Percentiles rank a stretch among this genome's conserved stretches.
phyloP scores from a whole-genome alignment of 768 basidiomycete genomes.

The Piloderma croceum region DNA sequence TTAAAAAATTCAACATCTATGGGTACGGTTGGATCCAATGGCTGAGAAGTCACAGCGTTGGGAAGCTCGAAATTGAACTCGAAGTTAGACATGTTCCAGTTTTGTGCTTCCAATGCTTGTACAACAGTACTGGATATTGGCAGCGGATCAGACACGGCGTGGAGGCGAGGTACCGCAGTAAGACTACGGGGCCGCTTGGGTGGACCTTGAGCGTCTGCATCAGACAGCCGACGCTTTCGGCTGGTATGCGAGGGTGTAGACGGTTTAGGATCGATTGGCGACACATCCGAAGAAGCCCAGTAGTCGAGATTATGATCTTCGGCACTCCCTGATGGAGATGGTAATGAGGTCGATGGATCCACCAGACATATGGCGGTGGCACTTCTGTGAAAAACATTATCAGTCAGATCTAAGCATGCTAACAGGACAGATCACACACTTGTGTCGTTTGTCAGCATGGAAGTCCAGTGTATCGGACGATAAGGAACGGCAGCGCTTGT shows the following conservation, averaged over 20 bases:
- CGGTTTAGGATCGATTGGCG: no score
- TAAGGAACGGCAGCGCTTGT: constrained; percentile 14
- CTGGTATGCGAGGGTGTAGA: no score
- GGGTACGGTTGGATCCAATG: constrained; percentile 19
- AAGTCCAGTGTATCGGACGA: not conserved
- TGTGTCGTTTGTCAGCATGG: not conserved
- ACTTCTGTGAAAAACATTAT: constrained; percentile 3
- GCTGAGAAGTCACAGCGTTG: constrained; percentile 14
- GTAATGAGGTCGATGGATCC: constrained; percentile 6
- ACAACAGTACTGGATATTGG: constrained; percentile 15
- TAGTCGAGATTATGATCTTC: no score
- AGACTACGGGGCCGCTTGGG: constrained; percentile 26
- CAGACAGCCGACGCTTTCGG: constrained; percentile 34
- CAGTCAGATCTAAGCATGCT: no score
- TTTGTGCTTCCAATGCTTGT: constrained; percentile 32
- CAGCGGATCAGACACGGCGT: constrained; percentile 26
- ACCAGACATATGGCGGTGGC: not conserved
- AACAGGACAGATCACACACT: no score
- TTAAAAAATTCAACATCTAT: constrained; percentile 31
- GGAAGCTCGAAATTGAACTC: constrained; percentile 25
- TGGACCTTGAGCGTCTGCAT: constrained; percentile 15
- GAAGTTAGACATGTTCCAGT: constrained; percentile 30
- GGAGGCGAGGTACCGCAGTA: constrained; percentile 13
- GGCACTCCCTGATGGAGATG: no score
- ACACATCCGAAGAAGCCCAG: no score